phyloP scores from a whole-genome alignment of 2,329 filamentous ascomycete species.

The Aspergillus texensis region DNA sequence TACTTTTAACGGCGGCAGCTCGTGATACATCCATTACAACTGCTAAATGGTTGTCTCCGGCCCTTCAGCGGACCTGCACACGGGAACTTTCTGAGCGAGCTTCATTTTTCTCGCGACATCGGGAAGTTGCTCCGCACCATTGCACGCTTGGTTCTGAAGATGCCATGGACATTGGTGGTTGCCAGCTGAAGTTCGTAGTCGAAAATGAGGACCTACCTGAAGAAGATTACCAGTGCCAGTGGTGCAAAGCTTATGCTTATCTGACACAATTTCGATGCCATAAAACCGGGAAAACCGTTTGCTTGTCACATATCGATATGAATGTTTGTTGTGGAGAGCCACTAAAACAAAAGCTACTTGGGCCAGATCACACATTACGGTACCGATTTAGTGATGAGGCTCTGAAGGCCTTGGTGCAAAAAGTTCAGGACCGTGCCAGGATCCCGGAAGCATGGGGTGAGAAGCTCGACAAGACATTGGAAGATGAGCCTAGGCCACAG shows the following conservation, averaged over 20 bases:
- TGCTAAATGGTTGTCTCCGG: constrained; percentile 91
- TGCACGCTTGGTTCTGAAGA: constrained; percentile 57
- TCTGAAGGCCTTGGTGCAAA: constrained; percentile 68
- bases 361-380: constrained; percentile 71
- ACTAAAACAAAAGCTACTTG: constrained; percentile 68
- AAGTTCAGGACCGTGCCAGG: constrained; percentile 81
- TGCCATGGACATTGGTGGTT: constrained; percentile 49
- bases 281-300: constrained; percentile 78
- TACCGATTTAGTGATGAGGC: constrained; percentile 76
- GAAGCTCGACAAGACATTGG: constrained; percentile 81
- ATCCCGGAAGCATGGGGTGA: constrained; percentile 87
- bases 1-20: constrained; percentile 86
- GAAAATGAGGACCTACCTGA: constrained; percentile 78
- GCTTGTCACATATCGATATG: constrained; percentile 77
- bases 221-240: constrained; percentile 87
- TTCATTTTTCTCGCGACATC: constrained; percentile 68
- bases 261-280: constrained; percentile 87
- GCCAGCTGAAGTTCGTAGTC: constrained; percentile 64
- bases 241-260: constrained; percentile 91
- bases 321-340: constrained; percentile 77
- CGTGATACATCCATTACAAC: constrained; percentile 81
- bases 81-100: constrained; percentile 72
- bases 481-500: constrained; percentile 80
- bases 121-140: constrained; percentile 55
- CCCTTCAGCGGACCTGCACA: constrained; percentile 74